These are phyloP conservation scores for Globisporangium paddicum DNA, from an alignment of 352 stramenopile species.

Conservation along the genomic window DNA sequence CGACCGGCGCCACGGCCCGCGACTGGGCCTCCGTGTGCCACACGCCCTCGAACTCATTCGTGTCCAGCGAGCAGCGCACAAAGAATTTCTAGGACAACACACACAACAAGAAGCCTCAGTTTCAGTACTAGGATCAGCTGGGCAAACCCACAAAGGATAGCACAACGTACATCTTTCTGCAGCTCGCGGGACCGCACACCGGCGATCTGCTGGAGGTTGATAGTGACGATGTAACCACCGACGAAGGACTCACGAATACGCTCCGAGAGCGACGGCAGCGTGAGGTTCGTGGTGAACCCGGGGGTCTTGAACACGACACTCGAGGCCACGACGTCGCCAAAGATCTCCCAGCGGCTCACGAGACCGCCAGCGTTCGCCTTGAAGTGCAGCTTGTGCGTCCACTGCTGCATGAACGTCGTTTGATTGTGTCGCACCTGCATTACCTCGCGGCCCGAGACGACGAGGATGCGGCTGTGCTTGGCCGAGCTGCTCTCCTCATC, in stretches of 20 bases:
- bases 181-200: slow-evolving; percentile 59
- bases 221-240: slow-evolving; percentile 70
- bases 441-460: slow-evolving; percentile 71
- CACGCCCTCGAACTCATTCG: slow-evolving; percentile 78
- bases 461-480: slow-evolving; percentile 49
- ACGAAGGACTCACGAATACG: slow-evolving; percentile 83
- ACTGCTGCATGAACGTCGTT: slow-evolving; percentile 85
- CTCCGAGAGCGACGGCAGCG: slow-evolving; percentile 70
- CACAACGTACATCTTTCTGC: slow-evolving; percentile 40
- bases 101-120: not conserved
- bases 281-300: slow-evolving; percentile 75
- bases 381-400: slow-evolving; percentile 84
- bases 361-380: slow-evolving; percentile 41
- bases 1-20: slow-evolving; percentile 33
- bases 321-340: slow-evolving; percentile 80
- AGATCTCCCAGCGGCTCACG: slow-evolving; percentile 81
- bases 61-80: slow-evolving; percentile 79
- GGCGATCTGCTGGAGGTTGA: slow-evolving; percentile 60
- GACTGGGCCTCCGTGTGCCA: slow-evolving; percentile 85
- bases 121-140: not conserved
- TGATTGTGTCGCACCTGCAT: slow-evolving; percentile 84
- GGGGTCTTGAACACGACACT: slow-evolving; percentile 81
- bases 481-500: slow-evolving; percentile 23
- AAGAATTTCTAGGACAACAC: slow-evolving; percentile 54
- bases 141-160: not conserved